Conservation (phyloP, 495 filamentous ascomycete species). For the Geopyxis carbonaria region DNA sequence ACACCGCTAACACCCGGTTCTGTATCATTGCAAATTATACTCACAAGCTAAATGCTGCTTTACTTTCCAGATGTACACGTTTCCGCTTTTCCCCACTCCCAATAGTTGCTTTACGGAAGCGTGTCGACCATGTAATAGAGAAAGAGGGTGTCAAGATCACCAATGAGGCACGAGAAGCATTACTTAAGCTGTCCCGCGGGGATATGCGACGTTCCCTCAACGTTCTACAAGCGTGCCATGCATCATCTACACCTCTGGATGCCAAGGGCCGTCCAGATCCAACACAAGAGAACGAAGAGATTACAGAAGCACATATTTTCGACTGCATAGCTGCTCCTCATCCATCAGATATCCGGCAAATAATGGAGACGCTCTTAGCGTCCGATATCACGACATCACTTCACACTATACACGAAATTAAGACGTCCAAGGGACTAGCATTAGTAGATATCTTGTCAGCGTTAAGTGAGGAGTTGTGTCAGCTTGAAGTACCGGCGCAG, state of each 20-base stretch:
- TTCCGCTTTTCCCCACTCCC: constrained; percentile 93
- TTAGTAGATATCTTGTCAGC: constrained; percentile 84
- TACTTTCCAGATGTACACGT: constrained; percentile 82
- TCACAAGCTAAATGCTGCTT: constrained; percentile 89
- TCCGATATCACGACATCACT: constrained; percentile 80
- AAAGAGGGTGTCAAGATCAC: constrained; percentile 74
- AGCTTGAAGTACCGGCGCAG: constrained; percentile 69
- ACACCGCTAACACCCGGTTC: constrained; percentile 94
- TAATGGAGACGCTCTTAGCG: constrained; percentile 61
- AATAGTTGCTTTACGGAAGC: constrained; percentile 57
- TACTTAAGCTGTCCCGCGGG: constrained; percentile 78
- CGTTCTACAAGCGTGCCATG: constrained; percentile 91
- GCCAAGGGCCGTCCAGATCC: constrained; percentile 43
- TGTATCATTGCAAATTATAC: constrained; percentile 99
- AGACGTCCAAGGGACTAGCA: constrained; percentile 71
- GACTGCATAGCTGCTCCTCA: constrained; percentile 94
- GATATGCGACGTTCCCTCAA: constrained; percentile 94
- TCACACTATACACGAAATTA: constrained; percentile 69
- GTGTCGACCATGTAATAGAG: constrained; percentile 81
- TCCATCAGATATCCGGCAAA: constrained; percentile 70
- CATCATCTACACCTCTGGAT: constrained; percentile 55
- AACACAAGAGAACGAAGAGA: constrained; percentile 49
- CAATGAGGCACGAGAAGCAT: constrained; percentile 54
- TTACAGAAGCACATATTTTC: constrained; percentile 86
- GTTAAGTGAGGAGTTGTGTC: constrained; percentile 60